Conservation (phyloP, 129 eudicot species). For the Escallonia herrerae region DNA sequence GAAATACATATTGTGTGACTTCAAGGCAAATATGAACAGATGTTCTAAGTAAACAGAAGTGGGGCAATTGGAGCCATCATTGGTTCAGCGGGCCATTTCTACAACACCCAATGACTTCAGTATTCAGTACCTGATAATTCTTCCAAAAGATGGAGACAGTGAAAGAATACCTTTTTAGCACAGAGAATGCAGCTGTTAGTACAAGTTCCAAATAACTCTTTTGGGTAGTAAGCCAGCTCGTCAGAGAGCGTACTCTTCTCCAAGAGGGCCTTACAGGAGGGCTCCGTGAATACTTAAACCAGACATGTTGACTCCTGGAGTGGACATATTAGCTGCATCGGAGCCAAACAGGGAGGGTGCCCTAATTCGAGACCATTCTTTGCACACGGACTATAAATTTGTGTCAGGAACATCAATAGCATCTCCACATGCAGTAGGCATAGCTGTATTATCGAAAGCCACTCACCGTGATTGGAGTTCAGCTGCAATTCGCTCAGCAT, state of each 20-base stretch:
- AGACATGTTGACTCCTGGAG: conserved; percentile 41
- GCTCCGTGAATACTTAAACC: conserved; percentile 45
- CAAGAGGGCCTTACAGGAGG: conserved; percentile 30
- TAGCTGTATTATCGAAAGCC: conserved; percentile 39
- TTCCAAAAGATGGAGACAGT: conserved; percentile 18
- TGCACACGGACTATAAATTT: conserved; percentile 27
- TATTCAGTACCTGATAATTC: conserved; percentile 24
- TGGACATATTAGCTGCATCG: conserved; percentile 43
- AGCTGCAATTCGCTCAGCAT: conserved; percentile 49
- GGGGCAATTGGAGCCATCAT: conserved; percentile 41
- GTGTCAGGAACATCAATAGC: conserved; percentile 45
- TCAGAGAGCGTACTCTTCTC: conserved; percentile 33
- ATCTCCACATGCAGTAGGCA: conserved; percentile 37
- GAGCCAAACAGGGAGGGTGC: conserved; percentile 31
- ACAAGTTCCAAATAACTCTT: conserved; percentile 27
- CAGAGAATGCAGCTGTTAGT: conserved; percentile 26
- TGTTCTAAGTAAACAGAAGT: conserved; percentile 9
- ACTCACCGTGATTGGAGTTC: conserved; percentile 44
- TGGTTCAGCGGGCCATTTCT: conserved; percentile 22
- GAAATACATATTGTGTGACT: conserved; percentile 34
- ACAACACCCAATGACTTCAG: conserved; percentile 18
- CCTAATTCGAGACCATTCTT: conserved; percentile 22
- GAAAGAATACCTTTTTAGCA: conserved; percentile 21
- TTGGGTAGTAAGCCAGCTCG: conserved; percentile 38
- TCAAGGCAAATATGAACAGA: neutral